Conservation (phyloP, 106 monocot genomes). For the Allium cepa region DNA sequence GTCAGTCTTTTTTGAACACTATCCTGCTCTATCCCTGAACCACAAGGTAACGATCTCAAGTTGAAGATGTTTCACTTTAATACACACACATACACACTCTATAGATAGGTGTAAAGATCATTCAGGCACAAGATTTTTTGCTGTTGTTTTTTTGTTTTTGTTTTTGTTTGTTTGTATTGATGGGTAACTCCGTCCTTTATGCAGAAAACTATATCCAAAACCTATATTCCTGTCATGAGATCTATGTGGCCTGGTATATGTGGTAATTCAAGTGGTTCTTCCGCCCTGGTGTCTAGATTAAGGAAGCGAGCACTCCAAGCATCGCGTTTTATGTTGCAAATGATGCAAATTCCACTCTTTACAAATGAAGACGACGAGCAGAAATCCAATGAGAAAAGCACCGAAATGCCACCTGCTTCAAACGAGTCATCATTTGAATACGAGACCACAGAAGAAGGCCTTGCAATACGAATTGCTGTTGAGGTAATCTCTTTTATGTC, state of each 20-base stretch:
- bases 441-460: slow-evolving; percentile 66
- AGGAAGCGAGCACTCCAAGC: slow-evolving; percentile 66
- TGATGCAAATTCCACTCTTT: slow-evolving; percentile 76
- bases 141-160: too few species aligned
- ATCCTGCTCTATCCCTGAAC: slow-evolving; percentile 50
- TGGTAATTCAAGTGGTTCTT: slow-evolving; percentile 58
- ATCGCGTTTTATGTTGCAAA: slow-evolving; percentile 83
- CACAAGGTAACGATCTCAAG: slow-evolving; percentile 46
- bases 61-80: too few species aligned
- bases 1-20: slow-evolving; percentile 93
- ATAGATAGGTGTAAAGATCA: too few species aligned
- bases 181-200: not conserved
- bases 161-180: not conserved
- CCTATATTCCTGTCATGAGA: slow-evolving; percentile 75
- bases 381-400: slow-evolving; percentile 11
- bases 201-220: slow-evolving; percentile 69
- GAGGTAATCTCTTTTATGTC: slow-evolving; percentile 47
- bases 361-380: slow-evolving; percentile 30
- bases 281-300: slow-evolving; percentile 39
- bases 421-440: slow-evolving; percentile 23
- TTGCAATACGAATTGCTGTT: slow-evolving; percentile 78
- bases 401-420: slow-evolving; percentile 12
- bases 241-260: slow-evolving; percentile 89
- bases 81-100: too few species aligned
- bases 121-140: too few species aligned